Conservation (phyloP, 129 eudicot genomes). For the Daucus carota region DNA sequence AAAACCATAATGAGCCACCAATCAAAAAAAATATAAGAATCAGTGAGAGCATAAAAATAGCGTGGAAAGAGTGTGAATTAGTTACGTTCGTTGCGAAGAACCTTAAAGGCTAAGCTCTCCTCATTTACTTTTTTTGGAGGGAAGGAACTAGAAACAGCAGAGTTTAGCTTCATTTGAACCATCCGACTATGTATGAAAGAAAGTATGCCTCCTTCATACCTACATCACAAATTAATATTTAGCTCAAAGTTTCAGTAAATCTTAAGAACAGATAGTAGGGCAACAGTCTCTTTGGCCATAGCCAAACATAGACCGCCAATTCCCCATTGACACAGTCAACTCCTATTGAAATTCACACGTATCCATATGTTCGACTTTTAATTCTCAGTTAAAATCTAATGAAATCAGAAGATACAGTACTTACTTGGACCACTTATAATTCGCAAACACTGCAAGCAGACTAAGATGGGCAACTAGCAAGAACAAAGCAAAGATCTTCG, state of each 20-base stretch:
- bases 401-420: slow-evolving; percentile 23
- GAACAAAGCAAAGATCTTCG: slow-evolving; percentile 57
- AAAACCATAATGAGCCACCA: neutral
- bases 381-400: neutral
- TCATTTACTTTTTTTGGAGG: slow-evolving; percentile 17
- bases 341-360: neutral
- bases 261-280: neutral
- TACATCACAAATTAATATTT: slow-evolving; percentile 20
- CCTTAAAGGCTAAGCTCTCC: slow-evolving; percentile 22
- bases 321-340: neutral
- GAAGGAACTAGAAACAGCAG: slow-evolving; percentile 30
- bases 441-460: slow-evolving; percentile 54
- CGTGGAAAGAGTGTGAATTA: neutral
- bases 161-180: slow-evolving; percentile 32
- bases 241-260: neutral
- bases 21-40: neutral
- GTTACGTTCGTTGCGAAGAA: slow-evolving; percentile 56
- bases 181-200: slow-evolving; percentile 43
- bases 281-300: neutral
- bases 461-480: slow-evolving; percentile 61
- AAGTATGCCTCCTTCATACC: slow-evolving; percentile 83
- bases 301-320: neutral
- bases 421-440: slow-evolving; percentile 95
- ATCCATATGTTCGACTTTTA: neutral
- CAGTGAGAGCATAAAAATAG: neutral